Conservation (phyloP, 2,329 filamentous ascomycete genomes). For the Hymenoscyphus repandus region DNA sequence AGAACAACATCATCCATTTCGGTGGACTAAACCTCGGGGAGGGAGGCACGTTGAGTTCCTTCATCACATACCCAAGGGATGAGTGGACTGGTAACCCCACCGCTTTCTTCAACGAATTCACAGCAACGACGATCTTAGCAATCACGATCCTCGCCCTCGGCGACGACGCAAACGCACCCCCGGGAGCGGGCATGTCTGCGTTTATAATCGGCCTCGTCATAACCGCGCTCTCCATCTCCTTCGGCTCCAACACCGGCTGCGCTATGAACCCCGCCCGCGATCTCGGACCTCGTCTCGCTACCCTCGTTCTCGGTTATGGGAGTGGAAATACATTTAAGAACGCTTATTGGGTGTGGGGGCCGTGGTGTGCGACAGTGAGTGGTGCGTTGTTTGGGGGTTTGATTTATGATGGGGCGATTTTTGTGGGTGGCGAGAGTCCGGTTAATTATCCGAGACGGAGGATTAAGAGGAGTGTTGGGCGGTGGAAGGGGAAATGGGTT, state of each 20-base stretch:
- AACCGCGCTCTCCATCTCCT: slow-evolving; percentile 33
- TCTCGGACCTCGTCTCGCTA: slow-evolving; percentile 43
- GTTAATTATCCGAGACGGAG: slow-evolving; percentile 44
- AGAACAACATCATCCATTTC: slow-evolving; percentile 32
- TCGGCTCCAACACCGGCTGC: slow-evolving; percentile 43
- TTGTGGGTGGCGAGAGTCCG: slow-evolving; percentile 44
- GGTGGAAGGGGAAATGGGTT: slow-evolving; percentile 36
- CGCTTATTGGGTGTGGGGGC: slow-evolving; percentile 39
- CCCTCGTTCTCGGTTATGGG: slow-evolving; percentile 40
- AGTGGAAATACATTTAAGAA: slow-evolving; percentile 35
- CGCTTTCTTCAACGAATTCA: slow-evolving; percentile 44
- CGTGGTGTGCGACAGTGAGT: slow-evolving; percentile 34
- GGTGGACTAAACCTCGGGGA: slow-evolving; percentile 17
- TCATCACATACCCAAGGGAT: slow-evolving; percentile 40
- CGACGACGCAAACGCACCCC: slow-evolving; percentile 42
- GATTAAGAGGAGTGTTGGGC: slow-evolving; percentile 37
- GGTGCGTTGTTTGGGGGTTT: slow-evolving; percentile 41
- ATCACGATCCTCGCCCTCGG: slow-evolving; percentile 40
- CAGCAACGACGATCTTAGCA: slow-evolving; percentile 37
- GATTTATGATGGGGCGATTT: slow-evolving; percentile 46
- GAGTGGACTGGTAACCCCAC: slow-evolving; percentile 33
- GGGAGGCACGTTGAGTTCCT: slow-evolving; percentile 34
- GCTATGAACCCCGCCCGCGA: slow-evolving; percentile 45
- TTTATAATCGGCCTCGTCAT: slow-evolving; percentile 43
- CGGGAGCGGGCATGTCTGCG: slow-evolving; percentile 46